Conservation (phyloP, 495 filamentous ascomycete genomes). For the Penicillium riverlandense region DNA sequence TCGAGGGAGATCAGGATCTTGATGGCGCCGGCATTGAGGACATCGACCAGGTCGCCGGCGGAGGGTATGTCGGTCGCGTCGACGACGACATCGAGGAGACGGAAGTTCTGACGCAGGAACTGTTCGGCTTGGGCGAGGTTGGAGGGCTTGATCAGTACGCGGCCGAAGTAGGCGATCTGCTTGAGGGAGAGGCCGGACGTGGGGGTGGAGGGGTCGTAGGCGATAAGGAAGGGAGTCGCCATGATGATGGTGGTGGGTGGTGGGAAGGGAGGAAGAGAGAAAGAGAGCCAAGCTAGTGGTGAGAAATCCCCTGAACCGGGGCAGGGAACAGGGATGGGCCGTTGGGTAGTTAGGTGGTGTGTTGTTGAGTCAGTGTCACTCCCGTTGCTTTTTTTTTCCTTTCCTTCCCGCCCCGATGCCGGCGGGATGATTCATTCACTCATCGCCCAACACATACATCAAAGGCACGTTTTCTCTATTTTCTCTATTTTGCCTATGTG, state of each 20-base stretch:
- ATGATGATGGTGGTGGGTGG: constrained; percentile 21
- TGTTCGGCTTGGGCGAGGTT: constrained; percentile 50
- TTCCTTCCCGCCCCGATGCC: constrained; percentile 3
- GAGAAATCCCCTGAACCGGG: constrained; percentile 1
- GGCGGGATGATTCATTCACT: constrained; percentile 4
- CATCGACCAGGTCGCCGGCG: constrained; percentile 62
- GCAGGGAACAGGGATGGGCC: too few relatives aligned
- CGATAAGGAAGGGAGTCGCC: constrained; percentile 44
- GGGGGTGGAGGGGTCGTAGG: constrained; percentile 35
- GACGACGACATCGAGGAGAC: constrained; percentile 62
- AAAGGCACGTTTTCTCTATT: too few relatives aligned
- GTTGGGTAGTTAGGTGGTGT: neutral
- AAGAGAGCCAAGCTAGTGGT: neutral
- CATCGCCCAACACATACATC: constrained; percentile 3
- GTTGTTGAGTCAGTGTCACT: neutral
- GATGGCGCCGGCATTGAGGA: constrained; percentile 81
- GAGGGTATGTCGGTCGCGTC: constrained; percentile 66
- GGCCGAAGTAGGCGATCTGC: constrained; percentile 71
- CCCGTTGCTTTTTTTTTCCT: constrained; percentile 7
- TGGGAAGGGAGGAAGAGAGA: neutral
- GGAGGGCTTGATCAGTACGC: constrained; percentile 63
- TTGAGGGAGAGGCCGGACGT: constrained; percentile 52
- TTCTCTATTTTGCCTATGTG: too few relatives aligned
- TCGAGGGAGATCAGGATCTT: constrained; percentile 75
- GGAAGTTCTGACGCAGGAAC: constrained; percentile 64